These are phyloP conservation scores for Moesziomyces sp. DNA, from an alignment of 1,284 basidiomycete genomes.

Conservation along the genomic window DNA sequence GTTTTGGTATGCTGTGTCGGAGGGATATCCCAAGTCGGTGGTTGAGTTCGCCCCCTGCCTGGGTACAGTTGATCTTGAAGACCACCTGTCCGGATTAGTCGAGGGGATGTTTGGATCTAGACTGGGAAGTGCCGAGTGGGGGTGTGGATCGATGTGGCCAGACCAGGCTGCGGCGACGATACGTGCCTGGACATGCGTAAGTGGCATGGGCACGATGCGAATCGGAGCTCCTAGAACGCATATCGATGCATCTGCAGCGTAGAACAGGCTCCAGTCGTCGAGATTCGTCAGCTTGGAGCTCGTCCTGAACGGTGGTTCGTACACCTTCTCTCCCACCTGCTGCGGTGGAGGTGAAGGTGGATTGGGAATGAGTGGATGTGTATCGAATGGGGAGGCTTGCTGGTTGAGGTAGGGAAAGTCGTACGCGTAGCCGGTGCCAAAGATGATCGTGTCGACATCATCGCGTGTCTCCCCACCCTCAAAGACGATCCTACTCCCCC, in stretches of 20 bases:
- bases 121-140: slow-evolving; percentile 22
- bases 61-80: background rate
- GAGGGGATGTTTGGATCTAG: slow-evolving; percentile 35
- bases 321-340: slow-evolving; percentile 2
- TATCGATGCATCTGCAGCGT: slow-evolving; percentile 44
- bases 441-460: slow-evolving; percentile 61
- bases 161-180: slow-evolving; percentile 44
- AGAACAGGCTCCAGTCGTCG: slow-evolving; percentile 64
- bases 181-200: slow-evolving; percentile 56
- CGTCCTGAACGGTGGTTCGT: slow-evolving; percentile 14
- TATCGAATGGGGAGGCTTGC: slow-evolving; percentile 20
- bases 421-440: slow-evolving; percentile 64
- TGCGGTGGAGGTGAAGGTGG: background rate
- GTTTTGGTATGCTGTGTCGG: slow-evolving; percentile 52
- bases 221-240: slow-evolving; percentile 58
- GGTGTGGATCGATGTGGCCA: background rate
- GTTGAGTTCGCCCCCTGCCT: slow-evolving; percentile 11
- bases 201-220: slow-evolving; percentile 62
- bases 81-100: slow-evolving; percentile 44
- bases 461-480: slow-evolving; percentile 18
- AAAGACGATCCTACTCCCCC: slow-evolving; percentile 15
- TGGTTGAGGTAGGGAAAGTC: slow-evolving; percentile 53
- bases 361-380: slow-evolving; percentile 33
- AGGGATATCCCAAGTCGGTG: slow-evolving; percentile 34
- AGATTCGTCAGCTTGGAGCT: slow-evolving; percentile 47